Conservation (phyloP, 2,329 filamentous ascomycete genomes). For the Stagonosporopsis rhizophila region DNA sequence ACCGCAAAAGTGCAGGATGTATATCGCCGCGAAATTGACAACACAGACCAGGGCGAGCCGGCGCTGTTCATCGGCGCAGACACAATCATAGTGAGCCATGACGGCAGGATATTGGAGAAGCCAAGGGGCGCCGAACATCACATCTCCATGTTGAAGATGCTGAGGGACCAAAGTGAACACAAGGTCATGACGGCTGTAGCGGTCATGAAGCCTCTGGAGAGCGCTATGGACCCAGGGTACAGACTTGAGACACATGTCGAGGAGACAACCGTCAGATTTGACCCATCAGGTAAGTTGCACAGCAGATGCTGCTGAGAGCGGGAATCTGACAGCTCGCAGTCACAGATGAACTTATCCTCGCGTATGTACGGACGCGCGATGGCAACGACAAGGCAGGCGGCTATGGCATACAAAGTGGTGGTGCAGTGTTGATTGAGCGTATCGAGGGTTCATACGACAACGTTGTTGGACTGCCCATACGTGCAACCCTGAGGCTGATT, state of each 20-base stretch:
- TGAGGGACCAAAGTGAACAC: conserved; percentile 80
- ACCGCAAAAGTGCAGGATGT: conserved; percentile 82
- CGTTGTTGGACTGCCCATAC: conserved; percentile 87
- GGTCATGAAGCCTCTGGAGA: conserved; percentile 81
- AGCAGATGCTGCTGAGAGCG: too few species aligned
- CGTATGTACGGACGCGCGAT: conserved; percentile 83
- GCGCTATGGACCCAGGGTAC: conserved; percentile 85
- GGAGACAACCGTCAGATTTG: conserved; percentile 91
- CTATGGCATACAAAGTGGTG: conserved; percentile 91
- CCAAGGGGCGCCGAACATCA: conserved; percentile 83
- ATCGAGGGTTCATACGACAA: conserved; percentile 94
- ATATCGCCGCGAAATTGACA: conserved; percentile 65
- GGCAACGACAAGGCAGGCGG: conserved; percentile 96
- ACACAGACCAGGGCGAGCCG: conserved; percentile 69
- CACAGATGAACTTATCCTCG: conserved; percentile 82
- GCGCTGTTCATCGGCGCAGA: conserved; percentile 88
- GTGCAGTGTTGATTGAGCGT: conserved; percentile 83
- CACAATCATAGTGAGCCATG: conserved; percentile 81
- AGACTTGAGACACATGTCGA: conserved; percentile 81
- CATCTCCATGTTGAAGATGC: conserved; percentile 78
- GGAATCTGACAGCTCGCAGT: conserved; percentile 46
- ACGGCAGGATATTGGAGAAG: conserved; percentile 88
- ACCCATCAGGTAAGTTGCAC: conserved; percentile 57
- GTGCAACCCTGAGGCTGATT: conserved; percentile 78
- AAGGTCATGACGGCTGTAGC: conserved; percentile 86